Evolutionary conservation across 2,329 filamentous ascomycete species (phyloP).

Genomic region (Cordyceps fumosorosea): DNA sequence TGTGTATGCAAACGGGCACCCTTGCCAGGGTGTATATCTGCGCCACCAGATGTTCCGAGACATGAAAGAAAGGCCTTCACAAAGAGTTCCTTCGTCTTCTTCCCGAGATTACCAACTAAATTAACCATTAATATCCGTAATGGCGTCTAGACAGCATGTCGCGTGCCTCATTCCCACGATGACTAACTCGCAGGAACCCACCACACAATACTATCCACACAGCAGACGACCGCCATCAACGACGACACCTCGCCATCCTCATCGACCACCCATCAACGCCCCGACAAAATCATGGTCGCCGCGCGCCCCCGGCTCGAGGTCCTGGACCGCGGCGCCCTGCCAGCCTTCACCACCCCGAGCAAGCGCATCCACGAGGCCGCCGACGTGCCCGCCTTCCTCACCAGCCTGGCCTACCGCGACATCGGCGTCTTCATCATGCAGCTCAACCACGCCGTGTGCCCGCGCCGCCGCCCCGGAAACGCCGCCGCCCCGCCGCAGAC

Average conservation of each 20-base stretch:
- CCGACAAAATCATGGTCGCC: background rate
- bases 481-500: slow-evolving; percentile 28
- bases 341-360: slow-evolving; percentile 58
- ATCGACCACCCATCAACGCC: background rate
- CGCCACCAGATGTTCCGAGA: background rate
- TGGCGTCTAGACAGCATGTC: background rate
- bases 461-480: slow-evolving; percentile 43
- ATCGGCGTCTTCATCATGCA: slow-evolving; percentile 84
- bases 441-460: slow-evolving; percentile 81
- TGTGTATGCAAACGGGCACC: background rate
- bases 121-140: background rate
- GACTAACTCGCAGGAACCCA: slow-evolving; percentile 7
- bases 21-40: background rate
- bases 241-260: background rate
- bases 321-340: slow-evolving; percentile 40
- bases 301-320: slow-evolving; percentile 32
- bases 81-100: background rate
- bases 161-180: background rate
- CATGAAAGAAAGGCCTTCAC: background rate
- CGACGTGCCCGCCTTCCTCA: slow-evolving; percentile 76
- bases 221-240: background rate
- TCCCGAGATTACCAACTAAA: background rate
- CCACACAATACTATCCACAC: background rate
- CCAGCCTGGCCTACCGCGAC: slow-evolving; percentile 76
- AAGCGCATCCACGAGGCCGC: slow-evolving; percentile 82